Conservation (phyloP, 371 early-diverging fungal species). For the Mucor saturninus region DNA sequence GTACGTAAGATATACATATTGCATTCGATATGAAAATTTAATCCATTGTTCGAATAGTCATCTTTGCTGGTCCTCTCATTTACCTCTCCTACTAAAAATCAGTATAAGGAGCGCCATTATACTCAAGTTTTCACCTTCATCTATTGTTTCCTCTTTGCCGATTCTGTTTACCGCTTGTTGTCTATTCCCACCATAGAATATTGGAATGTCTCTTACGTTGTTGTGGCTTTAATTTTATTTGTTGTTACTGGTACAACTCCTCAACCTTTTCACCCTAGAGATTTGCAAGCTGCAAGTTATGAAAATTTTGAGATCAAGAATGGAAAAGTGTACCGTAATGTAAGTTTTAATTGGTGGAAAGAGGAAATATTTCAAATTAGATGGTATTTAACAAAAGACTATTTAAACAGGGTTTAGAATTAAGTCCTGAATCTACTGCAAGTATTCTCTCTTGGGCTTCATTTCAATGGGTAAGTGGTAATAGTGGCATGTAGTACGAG, state of each 20-base stretch:
- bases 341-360: conserved; percentile 4
- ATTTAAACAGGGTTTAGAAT: conserved; percentile 19
- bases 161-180: conserved; percentile 5
- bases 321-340: conserved; percentile 27
- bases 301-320: conserved; percentile 38
- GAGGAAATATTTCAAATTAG: neutral
- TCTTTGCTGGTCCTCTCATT: conserved; percentile 14
- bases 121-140: conserved; percentile 15
- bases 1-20: neutral
- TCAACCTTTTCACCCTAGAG: conserved; percentile 40
- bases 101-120: conserved; percentile 23
- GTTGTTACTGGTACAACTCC: conserved; percentile 22
- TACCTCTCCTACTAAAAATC: conserved; percentile 23
- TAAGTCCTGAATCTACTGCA: conserved; percentile 46
- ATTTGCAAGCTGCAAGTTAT: conserved; percentile 25
- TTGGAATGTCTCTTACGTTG: neutral
- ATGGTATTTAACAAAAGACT: neutral
- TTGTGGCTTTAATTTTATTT: conserved; percentile 9
- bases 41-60: conserved; percentile 3
- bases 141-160: conserved; percentile 5
- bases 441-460: conserved; percentile 43
- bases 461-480: conserved; percentile 42
- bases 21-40: neutral
- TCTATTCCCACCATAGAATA: neutral
- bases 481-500: neutral